These are phyloP conservation scores for Plantago elongata DNA, from an alignment of 257 asterid genomes.

Conservation along the genomic window DNA sequence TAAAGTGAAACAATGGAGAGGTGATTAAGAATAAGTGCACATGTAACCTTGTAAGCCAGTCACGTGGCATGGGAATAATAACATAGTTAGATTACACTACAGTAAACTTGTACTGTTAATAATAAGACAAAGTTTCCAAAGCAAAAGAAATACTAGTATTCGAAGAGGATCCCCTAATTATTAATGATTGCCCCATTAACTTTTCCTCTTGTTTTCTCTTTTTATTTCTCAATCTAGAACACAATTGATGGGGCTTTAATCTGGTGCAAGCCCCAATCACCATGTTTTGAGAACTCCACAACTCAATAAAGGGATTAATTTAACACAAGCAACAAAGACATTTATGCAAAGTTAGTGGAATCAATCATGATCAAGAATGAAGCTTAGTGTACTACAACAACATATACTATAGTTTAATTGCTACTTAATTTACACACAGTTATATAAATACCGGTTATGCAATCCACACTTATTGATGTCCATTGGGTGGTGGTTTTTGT, in stretches of 20 bases:
- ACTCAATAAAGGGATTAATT: slow-evolving; percentile 19
- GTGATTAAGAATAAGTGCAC: slow-evolving; percentile 4
- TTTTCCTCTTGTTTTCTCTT: no score
- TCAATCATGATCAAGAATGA: slow-evolving; percentile 42
- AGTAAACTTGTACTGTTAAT: not conserved
- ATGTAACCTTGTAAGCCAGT: slow-evolving; percentile 42
- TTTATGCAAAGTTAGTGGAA: slow-evolving; percentile 61
- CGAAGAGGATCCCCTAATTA: not conserved
- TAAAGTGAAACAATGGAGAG: not conserved
- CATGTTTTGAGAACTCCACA: slow-evolving; percentile 61
- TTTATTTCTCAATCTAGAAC: slow-evolving; percentile 35
- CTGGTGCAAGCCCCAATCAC: slow-evolving; percentile 69
- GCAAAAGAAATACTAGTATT: no score
- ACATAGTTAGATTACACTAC: slow-evolving; percentile 26
- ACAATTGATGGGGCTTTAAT: slow-evolving; percentile 34
- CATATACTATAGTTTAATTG: slow-evolving; percentile 28
- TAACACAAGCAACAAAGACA: slow-evolving; percentile 38
- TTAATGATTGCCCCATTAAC: slow-evolving; percentile 37
- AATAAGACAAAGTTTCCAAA: no score
- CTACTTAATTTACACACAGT: not conserved
- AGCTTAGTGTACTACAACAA: not conserved
- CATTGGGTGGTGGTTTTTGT: no score
- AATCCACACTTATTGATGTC: slow-evolving; percentile 1
- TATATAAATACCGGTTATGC: not conserved
- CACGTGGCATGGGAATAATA: slow-evolving; percentile 53